Evolutionary conservation across 345 rosid species (phyloP).

Genomic region (Dovyalis caffra): DNA sequence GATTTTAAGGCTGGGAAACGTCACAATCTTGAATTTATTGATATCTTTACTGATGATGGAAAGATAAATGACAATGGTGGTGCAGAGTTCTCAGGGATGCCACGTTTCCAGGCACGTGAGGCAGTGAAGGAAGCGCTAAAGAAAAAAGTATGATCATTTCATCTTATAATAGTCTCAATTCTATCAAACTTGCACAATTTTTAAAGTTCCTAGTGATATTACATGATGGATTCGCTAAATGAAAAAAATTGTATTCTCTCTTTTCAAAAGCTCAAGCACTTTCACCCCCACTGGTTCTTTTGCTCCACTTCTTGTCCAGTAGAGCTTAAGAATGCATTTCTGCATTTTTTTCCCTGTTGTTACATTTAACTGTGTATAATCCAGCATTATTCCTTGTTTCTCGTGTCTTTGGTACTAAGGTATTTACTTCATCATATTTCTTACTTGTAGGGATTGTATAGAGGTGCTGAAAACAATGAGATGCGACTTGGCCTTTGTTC

Average conservation of each 20-base stretch:
- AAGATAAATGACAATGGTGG: constrained; percentile 74
- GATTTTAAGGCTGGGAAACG: constrained; percentile 94
- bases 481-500: constrained; percentile 89
- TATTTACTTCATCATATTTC: too few relatives aligned
- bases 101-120: constrained; percentile 85
- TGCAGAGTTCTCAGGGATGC: constrained; percentile 76
- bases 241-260: too few relatives aligned
- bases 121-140: constrained; percentile 69
- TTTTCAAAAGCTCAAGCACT: too few relatives aligned
- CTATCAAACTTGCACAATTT: too few relatives aligned
- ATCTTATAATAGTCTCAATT: too few relatives aligned
- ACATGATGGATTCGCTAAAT: too few relatives aligned
- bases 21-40: constrained; percentile 72
- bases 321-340: too few relatives aligned
- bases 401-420: too few relatives aligned
- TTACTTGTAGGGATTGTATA: constrained; percentile 65
- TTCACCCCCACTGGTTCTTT: too few relatives aligned
- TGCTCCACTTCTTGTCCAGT: too few relatives aligned
- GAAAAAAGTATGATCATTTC: constrained; percentile 45
- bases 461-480: constrained; percentile 77
- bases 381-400: neutral
- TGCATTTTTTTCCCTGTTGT: neutral
- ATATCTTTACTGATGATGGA: constrained; percentile 90
- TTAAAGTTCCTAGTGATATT: too few relatives aligned
- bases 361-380: neutral